Evolutionary conservation across 2,329 filamentous ascomycete genomes (phyloP).

Genomic region (Tolypocladium endophyticum): DNA sequence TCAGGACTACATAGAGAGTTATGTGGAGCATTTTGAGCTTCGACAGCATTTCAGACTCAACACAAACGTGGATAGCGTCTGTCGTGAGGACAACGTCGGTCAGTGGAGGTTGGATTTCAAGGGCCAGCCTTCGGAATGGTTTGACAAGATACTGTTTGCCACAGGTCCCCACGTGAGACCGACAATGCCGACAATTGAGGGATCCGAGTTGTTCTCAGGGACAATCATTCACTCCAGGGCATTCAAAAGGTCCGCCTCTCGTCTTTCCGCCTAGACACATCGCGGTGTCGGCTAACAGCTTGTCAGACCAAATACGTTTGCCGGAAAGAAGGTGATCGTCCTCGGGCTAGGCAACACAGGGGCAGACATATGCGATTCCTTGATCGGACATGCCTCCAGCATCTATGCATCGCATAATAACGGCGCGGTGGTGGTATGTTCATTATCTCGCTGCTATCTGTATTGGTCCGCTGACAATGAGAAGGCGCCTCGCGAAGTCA

Average conservation of each 20-base stretch:
- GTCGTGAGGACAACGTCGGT: neutral
- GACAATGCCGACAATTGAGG: neutral
- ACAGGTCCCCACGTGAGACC: neutral
- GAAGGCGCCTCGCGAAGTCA: neutral
- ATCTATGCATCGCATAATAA: neutral
- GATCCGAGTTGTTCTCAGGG: neutral
- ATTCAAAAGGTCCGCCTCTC: neutral
- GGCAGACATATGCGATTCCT: neutral
- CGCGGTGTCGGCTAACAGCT: neutral
- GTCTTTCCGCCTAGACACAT: too few species aligned
- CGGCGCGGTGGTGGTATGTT: neutral
- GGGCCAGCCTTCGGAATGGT: neutral
- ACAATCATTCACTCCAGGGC: neutral
- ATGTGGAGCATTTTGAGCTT: neutral
- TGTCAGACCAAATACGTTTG: neutral
- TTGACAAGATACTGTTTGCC: neutral
- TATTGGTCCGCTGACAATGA: neutral
- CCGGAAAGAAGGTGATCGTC: neutral
- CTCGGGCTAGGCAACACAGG: neutral
- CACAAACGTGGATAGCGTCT: neutral
- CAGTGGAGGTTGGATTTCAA: neutral
- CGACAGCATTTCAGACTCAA: neutral
- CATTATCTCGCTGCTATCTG: neutral
- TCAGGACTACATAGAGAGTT: neutral
- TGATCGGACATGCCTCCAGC: neutral